Evolutionary conservation across 768 basidiomycete species (phyloP).

Genomic region (Leccinum variicolor): DNA sequence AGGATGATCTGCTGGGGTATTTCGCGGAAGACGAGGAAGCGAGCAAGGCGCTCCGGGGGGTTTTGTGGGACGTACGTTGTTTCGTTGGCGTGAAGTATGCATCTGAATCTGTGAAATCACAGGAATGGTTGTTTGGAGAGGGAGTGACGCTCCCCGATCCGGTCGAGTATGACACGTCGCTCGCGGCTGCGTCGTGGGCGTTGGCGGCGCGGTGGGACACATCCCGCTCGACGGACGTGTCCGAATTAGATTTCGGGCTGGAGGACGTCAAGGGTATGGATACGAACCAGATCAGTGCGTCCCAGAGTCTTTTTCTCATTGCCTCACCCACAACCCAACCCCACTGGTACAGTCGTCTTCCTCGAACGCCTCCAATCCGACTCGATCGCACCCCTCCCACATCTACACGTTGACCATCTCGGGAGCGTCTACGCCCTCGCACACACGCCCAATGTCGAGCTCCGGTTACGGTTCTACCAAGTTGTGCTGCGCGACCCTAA

Average conservation of each 20-base stretch:
- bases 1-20: constrained; percentile 70
- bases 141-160: constrained; percentile 70
- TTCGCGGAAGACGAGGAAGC: constrained; percentile 54
- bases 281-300: constrained; percentile 72
- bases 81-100: background rate
- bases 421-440: constrained; percentile 47
- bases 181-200: constrained; percentile 66
- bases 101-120: background rate
- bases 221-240: constrained; percentile 48
- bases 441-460: constrained; percentile 65
- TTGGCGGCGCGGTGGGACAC: constrained; percentile 75
- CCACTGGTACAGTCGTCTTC: constrained; percentile 62
- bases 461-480: constrained; percentile 75
- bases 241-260: constrained; percentile 51
- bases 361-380: constrained; percentile 67
- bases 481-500: constrained; percentile 54
- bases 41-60: constrained; percentile 59
- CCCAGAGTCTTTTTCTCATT: no score
- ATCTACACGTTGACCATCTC: constrained; percentile 55
- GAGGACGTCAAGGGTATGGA: constrained; percentile 63
- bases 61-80: constrained; percentile 75
- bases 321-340: no score
- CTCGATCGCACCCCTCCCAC: constrained; percentile 53
- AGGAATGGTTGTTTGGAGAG: constrained; percentile 85
- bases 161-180: constrained; percentile 69